Percentiles rank a stretch among this genome's conserved stretches.
phyloP scores from a whole-genome alignment of 2,329 filamentous ascomycete genomes.

The Beauveria sp. region DNA sequence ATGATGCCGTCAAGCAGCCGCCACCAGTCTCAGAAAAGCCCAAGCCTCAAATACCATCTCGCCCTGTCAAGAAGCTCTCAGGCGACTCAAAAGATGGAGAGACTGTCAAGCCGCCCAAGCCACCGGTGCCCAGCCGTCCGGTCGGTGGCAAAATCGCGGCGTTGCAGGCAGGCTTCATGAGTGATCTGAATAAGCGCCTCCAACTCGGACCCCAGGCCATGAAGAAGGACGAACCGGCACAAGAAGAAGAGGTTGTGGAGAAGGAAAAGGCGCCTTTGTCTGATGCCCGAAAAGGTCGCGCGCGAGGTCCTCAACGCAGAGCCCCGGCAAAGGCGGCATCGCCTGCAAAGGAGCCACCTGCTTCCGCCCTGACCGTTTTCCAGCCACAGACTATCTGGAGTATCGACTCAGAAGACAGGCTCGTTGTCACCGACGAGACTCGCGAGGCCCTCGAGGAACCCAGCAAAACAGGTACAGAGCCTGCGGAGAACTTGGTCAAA shows the following conservation, averaged over 20 bases:
- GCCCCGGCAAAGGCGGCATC: constrained; percentile 45
- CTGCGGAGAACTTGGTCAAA: neutral
- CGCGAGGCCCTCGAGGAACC: neutral
- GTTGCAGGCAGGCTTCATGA: constrained; percentile 86
- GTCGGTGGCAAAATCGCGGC: constrained; percentile 82
- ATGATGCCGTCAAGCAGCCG: constrained; percentile 29
- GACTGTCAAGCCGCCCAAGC: constrained; percentile 55
- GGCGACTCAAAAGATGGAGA: constrained; percentile 34
- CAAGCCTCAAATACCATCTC: constrained; percentile 54
- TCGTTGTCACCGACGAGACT: neutral
- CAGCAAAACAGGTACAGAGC: neutral
- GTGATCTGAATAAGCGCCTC: constrained; percentile 82
- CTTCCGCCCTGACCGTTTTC: constrained; percentile 38
- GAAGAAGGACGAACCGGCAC: constrained; percentile 62
- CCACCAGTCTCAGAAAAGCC: constrained; percentile 43
- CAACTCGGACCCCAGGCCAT: constrained; percentile 75
- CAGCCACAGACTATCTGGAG: constrained; percentile 42
- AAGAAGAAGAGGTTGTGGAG: constrained; percentile 46
- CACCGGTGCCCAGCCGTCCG: constrained; percentile 67
- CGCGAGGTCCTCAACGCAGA: constrained; percentile 76
- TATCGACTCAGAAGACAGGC: constrained; percentile 42
- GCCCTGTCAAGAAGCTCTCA: constrained; percentile 47
- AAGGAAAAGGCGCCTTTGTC: constrained; percentile 70
- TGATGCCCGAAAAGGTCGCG: constrained; percentile 85
- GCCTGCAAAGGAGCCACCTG: constrained; percentile 20